Evolutionary conservation across 2,329 filamentous ascomycete genomes (phyloP), one percentile per base, ranked within the genome.

Genomic region (Penicillium fuscoglaucum): DNA sequence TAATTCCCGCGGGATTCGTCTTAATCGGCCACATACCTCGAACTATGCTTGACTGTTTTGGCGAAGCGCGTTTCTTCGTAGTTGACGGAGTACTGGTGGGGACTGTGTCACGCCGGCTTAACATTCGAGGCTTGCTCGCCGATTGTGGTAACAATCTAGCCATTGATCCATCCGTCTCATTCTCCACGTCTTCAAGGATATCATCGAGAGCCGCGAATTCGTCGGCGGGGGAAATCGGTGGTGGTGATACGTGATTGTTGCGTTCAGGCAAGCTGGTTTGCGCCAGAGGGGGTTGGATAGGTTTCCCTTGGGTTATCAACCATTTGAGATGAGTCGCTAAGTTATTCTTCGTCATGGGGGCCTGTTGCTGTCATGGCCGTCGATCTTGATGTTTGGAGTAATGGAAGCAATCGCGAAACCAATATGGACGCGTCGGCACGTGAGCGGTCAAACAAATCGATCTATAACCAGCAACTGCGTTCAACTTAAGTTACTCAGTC

Each of bases 311-410:
- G 58, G 71, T 72, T 62, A 81, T 62, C 58, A 81, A 76, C 79
- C 79, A 81, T 71, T 74, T 70, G 58, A 81, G 72, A 69, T 79
- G 78, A 64, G 70, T 65, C 52, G 69, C 67, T 53, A 81, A 63
- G 64, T 81, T 81, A 70, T 78, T 75, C 66, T 73, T 79, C 70
- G 79, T 80, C 79, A 81, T 81, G 74, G 71, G 73, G 74, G 63
- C 70, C 65, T 70, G 31, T 68, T 61, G 48, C 58, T 64, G 52
- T 65, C 72, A 72, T 74, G 61, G 56, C 66, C 68, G 24, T 58
- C 17, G 47, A 59, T 53, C 40, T 35, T 45, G 12, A 55, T 48
- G 40, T 45, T 62, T 54, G 28, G 57, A 41, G 52, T 8, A 29
- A 52, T 58, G 29, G 37, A 47, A 1, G n/a, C 43, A 53, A 57